A percentile compares a stretch with the other conserved stretches of the same genome.
These are phyloP conservation scores for Kodamaea lidongshanica DNA, from an alignment of 805 yeast genomes.

Conservation along the genomic window DNA sequence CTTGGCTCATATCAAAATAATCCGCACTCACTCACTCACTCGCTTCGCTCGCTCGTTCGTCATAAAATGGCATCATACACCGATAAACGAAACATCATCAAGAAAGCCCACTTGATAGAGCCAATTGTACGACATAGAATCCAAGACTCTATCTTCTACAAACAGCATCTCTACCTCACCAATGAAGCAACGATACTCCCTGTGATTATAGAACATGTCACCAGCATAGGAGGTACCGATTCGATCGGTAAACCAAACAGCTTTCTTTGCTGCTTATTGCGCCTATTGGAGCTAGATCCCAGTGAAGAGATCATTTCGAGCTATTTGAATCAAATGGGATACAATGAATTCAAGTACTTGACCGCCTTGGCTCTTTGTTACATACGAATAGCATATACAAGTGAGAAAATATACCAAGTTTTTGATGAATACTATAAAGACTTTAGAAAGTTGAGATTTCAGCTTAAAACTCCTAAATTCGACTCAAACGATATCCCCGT, in stretches of 20 bases:
- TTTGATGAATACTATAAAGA: slow-evolving; percentile 59
- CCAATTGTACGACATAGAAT: slow-evolving; percentile 38
- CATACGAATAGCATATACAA: slow-evolving; percentile 39
- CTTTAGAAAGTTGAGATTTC: slow-evolving; percentile 56
- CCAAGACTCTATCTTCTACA: slow-evolving; percentile 39
- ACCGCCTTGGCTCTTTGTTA: slow-evolving; percentile 67
- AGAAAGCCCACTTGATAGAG: slow-evolving; percentile 34
- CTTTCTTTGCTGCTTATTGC: slow-evolving; percentile 69
- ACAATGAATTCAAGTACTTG: slow-evolving; percentile 60
- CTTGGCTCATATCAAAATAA: no score
- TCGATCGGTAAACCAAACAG: slow-evolving; percentile 56
- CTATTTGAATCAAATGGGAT: slow-evolving; percentile 51
- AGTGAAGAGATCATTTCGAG: slow-evolving; percentile 47
- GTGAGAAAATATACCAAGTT: slow-evolving; percentile 38
- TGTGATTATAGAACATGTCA: slow-evolving; percentile 27
- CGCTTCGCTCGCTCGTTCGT: not conserved
- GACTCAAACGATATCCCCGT: slow-evolving; percentile 16
- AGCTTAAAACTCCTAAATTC: slow-evolving; percentile 24
- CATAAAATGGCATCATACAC: slow-evolving; percentile 17
- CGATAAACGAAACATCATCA: slow-evolving; percentile 23
- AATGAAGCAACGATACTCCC: slow-evolving; percentile 37
- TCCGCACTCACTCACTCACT: not conserved
- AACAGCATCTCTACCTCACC: slow-evolving; percentile 34
- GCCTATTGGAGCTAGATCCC: slow-evolving; percentile 75
- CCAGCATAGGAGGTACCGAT: slow-evolving; percentile 55